phyloP scores from a whole-genome alignment of 495 filamentous ascomycete genomes.

The Hypoxylon trugodes region DNA sequence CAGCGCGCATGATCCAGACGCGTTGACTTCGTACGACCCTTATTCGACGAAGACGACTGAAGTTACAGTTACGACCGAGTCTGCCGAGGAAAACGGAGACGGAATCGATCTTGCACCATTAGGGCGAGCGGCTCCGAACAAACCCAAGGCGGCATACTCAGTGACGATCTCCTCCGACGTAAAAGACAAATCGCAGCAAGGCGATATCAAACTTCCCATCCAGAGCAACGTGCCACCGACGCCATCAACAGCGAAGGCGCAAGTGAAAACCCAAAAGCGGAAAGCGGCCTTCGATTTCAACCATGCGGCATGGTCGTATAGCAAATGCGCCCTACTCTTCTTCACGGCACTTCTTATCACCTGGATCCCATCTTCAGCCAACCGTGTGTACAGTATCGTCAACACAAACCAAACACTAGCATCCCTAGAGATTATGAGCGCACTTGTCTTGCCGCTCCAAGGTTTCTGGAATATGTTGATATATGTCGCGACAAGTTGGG shows the following conservation, averaged over 20 bases:
- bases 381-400: constrained; percentile 75
- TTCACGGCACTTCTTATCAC: constrained; percentile 83
- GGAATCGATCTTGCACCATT: constrained; percentile 38
- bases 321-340: constrained; percentile 85
- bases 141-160: constrained; percentile 50
- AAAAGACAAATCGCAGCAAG: constrained; percentile 37
- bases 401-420: constrained; percentile 62
- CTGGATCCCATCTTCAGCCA: constrained; percentile 85
- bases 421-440: constrained; percentile 71
- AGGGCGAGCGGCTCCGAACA: constrained; percentile 28
- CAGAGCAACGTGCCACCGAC: constrained; percentile 33
- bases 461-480: constrained; percentile 90
- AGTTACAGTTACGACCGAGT: constrained; percentile 57
- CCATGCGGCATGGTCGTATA: constrained; percentile 77
- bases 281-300: constrained; percentile 48
- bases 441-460: constrained; percentile 81
- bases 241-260: constrained; percentile 20
- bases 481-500: constrained; percentile 72
- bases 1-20: constrained; percentile 52
- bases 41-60: constrained; percentile 68
- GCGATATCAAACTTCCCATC: constrained; percentile 20
- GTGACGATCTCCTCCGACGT: constrained; percentile 56
- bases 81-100: constrained; percentile 27
- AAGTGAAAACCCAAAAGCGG: constrained; percentile 36
- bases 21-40: constrained; percentile 55